A percentile compares a stretch with the other conserved stretches of the same genome.
Conservation (phyloP, 208 protist genomes). For the Trypanosoma vivax region DNA sequence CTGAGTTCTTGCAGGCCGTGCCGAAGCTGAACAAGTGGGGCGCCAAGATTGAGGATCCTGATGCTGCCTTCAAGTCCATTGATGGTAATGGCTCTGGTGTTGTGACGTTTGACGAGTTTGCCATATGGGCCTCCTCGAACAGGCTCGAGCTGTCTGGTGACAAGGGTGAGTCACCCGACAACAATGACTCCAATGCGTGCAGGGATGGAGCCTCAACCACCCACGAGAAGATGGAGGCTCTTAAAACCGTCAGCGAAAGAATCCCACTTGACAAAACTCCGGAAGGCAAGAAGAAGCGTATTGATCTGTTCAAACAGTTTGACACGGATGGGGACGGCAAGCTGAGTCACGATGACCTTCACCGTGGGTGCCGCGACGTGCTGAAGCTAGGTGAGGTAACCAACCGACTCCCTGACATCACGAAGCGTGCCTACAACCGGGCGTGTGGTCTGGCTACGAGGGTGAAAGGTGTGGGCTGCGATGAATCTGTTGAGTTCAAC, state of each 20-base stretch:
- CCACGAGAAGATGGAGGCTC: constrained; percentile 36
- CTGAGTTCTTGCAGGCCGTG: constrained; percentile 59
- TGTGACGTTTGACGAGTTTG: constrained; percentile 81
- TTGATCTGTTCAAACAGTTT: constrained; percentile 71
- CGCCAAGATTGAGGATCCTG: constrained; percentile 39
- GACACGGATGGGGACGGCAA: constrained; percentile 43
- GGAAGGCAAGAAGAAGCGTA: constrained; percentile 28
- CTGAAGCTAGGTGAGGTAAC: constrained; percentile 64
- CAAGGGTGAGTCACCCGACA: too few species aligned
- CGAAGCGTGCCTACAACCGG: constrained; percentile 79
- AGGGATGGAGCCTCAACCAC: constrained; percentile 26
- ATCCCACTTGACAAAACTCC: constrained; percentile 25
- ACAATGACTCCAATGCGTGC: neutral
- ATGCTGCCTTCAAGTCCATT: constrained; percentile 62
- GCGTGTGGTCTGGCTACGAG: constrained; percentile 47
- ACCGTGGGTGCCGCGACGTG: constrained; percentile 40
- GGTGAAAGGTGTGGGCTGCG: constrained; percentile 20
- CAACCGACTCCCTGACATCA: constrained; percentile 47
- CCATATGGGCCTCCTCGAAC: constrained; percentile 39
- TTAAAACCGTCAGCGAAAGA: constrained; percentile 25
- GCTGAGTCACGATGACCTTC: constrained; percentile 57
- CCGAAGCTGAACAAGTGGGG: constrained; percentile 59
- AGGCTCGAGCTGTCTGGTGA: constrained; percentile 64
- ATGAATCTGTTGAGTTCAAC: constrained; percentile 51
- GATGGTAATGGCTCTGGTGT: constrained; percentile 58